phyloP scores from a whole-genome alignment of 129 eudicot species.

The Helianthus tuberosus region DNA sequence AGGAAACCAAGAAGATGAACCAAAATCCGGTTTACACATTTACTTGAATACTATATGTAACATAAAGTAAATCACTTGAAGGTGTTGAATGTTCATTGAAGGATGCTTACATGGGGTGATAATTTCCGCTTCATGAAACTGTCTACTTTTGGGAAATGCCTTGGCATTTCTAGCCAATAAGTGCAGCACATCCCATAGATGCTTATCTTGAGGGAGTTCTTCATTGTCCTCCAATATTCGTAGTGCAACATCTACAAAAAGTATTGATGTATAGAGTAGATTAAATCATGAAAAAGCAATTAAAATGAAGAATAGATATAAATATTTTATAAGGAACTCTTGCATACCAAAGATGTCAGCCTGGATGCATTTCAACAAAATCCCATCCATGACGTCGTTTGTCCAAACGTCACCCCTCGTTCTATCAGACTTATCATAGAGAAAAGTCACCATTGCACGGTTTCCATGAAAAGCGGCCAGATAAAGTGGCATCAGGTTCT shows the following conservation, averaged over 20 bases:
- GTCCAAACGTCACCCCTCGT: neutral
- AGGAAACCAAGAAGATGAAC: rapidly evolving
- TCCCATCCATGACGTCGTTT: neutral
- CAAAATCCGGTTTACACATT: too few relatives aligned
- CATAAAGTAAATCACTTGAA: too few relatives aligned
- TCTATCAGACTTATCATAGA: neutral
- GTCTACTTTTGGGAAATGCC: too few relatives aligned
- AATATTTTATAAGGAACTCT: neutral
- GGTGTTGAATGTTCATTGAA: neutral
- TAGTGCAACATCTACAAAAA: neutral
- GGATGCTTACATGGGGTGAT: slow-evolving; percentile 10
- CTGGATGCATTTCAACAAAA: neutral
- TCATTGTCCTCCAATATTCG: slow-evolving; percentile 18
- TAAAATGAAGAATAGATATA: neutral
- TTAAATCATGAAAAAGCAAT: neutral
- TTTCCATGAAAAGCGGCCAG: neutral
- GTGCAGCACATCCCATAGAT: slow-evolving; percentile 19
- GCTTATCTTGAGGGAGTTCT: slow-evolving; percentile 12
- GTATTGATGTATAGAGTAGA: neutral
- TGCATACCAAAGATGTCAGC: slow-evolving; percentile 13
- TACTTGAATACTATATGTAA: too few relatives aligned
- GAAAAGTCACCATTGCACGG: neutral
- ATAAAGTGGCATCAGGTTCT: neutral
- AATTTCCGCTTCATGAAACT: neutral
- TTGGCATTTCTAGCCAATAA: slow-evolving; percentile 39